Percentiles rank a stretch among this genome's conserved stretches.
Evolutionary conservation across 345 rosid species (phyloP).

Genomic region (Gossypium sturtianum): DNA sequence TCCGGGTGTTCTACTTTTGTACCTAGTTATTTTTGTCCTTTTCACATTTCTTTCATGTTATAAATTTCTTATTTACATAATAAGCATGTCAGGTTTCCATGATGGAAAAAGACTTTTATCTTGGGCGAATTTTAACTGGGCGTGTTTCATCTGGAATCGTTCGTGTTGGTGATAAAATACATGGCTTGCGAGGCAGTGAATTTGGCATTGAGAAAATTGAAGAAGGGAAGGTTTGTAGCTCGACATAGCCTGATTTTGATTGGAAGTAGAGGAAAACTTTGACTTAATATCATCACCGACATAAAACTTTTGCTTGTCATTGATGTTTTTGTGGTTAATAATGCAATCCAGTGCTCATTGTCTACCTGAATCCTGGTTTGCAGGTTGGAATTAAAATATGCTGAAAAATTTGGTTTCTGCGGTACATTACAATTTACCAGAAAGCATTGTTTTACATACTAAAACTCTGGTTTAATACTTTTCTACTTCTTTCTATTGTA

Average conservation of each 20-base stretch:
- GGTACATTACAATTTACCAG: neutral
- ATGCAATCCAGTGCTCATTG: neutral
- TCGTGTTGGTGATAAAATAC: slow-evolving; percentile 75
- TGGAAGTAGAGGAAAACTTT: slow-evolving; percentile 4
- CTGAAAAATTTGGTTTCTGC: neutral
- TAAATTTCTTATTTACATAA: slow-evolving; percentile 15
- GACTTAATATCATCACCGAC: neutral
- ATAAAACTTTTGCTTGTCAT: neutral
- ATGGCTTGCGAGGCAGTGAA: slow-evolving; percentile 63
- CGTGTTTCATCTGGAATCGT: slow-evolving; percentile 70
- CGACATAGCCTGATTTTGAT: neutral
- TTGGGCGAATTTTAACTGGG: slow-evolving; percentile 92
- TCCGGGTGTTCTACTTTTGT: neutral
- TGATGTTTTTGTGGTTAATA: neutral
- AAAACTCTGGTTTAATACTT: neutral
- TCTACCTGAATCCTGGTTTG: neutral
- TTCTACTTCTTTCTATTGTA: neutral
- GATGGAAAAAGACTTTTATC: slow-evolving; percentile 93
- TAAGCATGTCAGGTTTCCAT: slow-evolving; percentile 71
- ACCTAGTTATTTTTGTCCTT: neutral
- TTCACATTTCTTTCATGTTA: neutral
- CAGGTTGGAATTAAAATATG: neutral
- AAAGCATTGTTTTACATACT: neutral
- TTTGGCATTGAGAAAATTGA: slow-evolving; percentile 75
- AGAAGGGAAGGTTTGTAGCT: slow-evolving; percentile 80